phyloP scores from a whole-genome alignment of 164 flowering plant genomes.

The Stephania cephalantha region DNA sequence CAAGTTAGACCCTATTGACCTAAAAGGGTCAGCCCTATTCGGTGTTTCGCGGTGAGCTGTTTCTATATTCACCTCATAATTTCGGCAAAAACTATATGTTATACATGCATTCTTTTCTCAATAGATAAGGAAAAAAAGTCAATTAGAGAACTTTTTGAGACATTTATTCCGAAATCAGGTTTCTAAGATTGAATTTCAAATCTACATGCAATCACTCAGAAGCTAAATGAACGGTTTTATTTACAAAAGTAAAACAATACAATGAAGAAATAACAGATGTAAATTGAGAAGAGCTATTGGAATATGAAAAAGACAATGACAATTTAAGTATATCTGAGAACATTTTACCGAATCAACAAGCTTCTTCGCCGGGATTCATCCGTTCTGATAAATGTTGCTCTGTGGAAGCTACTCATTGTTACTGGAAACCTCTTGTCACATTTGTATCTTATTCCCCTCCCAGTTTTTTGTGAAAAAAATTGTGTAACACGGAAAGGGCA shows the following conservation, averaged over 20 bases:
- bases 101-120: not conserved
- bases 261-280: slow-evolving; percentile 16
- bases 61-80: not conserved
- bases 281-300: slow-evolving; percentile 12
- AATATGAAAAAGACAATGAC: slow-evolving; percentile 9
- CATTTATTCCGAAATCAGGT: not conserved
- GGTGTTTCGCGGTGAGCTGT: not conserved
- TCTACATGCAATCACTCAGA: not conserved
- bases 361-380: slow-evolving; percentile 17
- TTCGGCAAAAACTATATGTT: not conserved
- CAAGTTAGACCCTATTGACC: too few species aligned
- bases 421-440: slow-evolving; percentile 20
- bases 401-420: slow-evolving; percentile 28
- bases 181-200: not conserved
- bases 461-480: not conserved
- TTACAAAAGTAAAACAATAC: slow-evolving; percentile 12
- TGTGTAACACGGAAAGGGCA: not conserved
- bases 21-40: too few species aligned
- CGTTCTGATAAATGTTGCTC: slow-evolving; percentile 20
- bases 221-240: slow-evolving; percentile 14
- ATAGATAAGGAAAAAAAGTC: not conserved
- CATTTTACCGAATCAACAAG: slow-evolving; percentile 17
- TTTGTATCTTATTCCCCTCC: slow-evolving; percentile 11
- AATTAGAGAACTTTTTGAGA: slow-evolving; percentile 2
- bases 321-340: slow-evolving; percentile 15